Base-by-base conservation (phyloP, 2,329 filamentous ascomycete species). In the Aureobasidium leucospermi region DNA sequence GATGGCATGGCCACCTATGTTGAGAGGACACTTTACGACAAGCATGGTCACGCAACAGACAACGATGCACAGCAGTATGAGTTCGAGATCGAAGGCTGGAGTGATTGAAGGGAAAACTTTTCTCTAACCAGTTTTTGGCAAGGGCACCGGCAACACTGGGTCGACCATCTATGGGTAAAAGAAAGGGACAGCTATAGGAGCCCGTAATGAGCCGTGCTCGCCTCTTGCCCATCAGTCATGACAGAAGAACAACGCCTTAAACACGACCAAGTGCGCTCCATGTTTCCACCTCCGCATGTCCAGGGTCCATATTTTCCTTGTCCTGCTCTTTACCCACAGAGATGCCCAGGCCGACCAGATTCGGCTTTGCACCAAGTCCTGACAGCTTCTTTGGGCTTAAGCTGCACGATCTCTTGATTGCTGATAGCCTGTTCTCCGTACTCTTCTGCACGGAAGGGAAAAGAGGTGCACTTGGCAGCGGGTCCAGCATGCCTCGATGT, bases 21-120 rank as follows among this genome's bases (percentile, higher is more conserved):
- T 36, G 85, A 87, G 69, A 74, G 84, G 59, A 85, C 83, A 16
- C 68, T 87, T 19, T 85, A 78, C 66, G 81, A 85, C 65, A 71
- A 76, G 11, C 68, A 80, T 47, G 81, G 78, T 3, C 73, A 74
- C 38, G 71, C 76, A 2, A 71, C 83, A 10, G 71, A 74, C 2
- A 67, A 70, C 19, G 76, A 75, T 1, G 65, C 79, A 60, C 76
- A 78, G 1, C 81, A 85, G 65, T 77, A 77, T 61, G 73, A 76
- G 46, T 82, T 79, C 62, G 66, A 75, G 39, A 77, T 83, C 52
- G 76, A 81, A 60, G 75, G 65, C 3, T 72, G 70, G 69, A 60
- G 62, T 10, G 70, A 58, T 13, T 59, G 48, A 59, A 13, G n/a
- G 10, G 4, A 8, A 16, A 8, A 7, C 23, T 10, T 11, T 13